Evolutionary conservation across 345 rosid species (phyloP), one percentile per base, ranked within the genome.

Genomic region (Corchorus capsularis): DNA sequence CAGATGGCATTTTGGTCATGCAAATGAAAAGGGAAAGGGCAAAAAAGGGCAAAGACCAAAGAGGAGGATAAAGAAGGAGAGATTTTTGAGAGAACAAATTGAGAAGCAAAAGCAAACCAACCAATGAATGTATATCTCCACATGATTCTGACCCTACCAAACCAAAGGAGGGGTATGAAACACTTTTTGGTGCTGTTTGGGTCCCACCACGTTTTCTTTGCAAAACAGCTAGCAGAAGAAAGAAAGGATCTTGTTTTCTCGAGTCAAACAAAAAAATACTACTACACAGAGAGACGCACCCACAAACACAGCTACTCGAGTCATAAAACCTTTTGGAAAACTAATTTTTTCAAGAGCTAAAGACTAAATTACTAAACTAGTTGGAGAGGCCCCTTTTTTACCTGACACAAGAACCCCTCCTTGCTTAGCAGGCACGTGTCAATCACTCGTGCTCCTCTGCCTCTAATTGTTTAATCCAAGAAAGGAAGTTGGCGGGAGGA

Each of bases 161-260:
- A 20, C 63, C 32, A 15, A 70, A 37, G 37, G 39, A 34, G n/a
- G 73, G 41, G 59, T n/a, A 41, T 14, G 77, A 47, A 72, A 69
- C 77, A 37, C 8, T 43, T 50, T 64, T 65, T 37, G 59, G 63
- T 43, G 74, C 75, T 55, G 43, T 35, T 15, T 60, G 70, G 88
- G 85, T 39, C 90, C 87, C 86, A 79, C 83, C 85, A 82, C 85
- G 63, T 83, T 82, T 82, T 80, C 70, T 76, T 73, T 81, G 89
- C 85, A 70, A 82, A 82, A 85, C 91, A 86, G 86, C 88, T 87
- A 77, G 84, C 85, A 82, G 20, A 8, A 45, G 69, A 68, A 63
- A 49, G 35, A 27, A 65, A 53, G 75, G 70, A 70, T 65, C 74
- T 71, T 71, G 77, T 69, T 57, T 78, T 72, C 63, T 76, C 49